These are phyloP conservation scores for Thraustotheca clavata DNA, from an alignment of 352 stramenopile genomes.

Conservation along the genomic window DNA sequence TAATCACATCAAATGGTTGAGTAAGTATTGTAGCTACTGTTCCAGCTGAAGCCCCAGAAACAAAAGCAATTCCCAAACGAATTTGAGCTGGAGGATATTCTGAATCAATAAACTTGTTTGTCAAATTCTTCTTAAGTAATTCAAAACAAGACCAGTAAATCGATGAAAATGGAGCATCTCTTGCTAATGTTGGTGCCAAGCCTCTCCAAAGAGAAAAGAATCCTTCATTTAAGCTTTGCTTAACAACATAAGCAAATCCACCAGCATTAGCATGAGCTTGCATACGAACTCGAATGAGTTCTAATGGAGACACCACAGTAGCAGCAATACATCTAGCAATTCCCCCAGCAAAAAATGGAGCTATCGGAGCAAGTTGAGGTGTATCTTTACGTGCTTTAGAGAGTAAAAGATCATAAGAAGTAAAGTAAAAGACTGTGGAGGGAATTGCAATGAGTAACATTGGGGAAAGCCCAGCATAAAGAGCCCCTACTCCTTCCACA, in stretches of 20 bases:
- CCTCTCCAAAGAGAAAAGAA: conserved; percentile 49
- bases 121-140: conserved; percentile 50
- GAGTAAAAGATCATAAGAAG: conserved; percentile 83
- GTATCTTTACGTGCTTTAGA: conserved; percentile 29
- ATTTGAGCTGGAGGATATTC: conserved; percentile 18
- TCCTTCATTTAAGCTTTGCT: conserved; percentile 33
- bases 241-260: conserved; percentile 40
- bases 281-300: conserved; percentile 84
- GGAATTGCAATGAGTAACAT: conserved; percentile 90
- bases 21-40: conserved; percentile 84
- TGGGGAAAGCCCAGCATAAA: conserved; percentile 77
- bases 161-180: conserved; percentile 92
- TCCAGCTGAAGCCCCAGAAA: conserved; percentile 73
- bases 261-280: conserved; percentile 50
- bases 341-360: conserved; percentile 32
- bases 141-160: conserved; percentile 93
- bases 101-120: conserved; percentile 24
- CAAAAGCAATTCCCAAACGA: conserved; percentile 57
- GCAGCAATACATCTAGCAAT: conserved; percentile 42
- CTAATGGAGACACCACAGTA: conserved; percentile 74
- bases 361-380: conserved; percentile 39
- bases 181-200: conserved; percentile 82
- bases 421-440: conserved; percentile 92
- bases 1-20: conserved; percentile 94
- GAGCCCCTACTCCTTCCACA: conserved; percentile 45